Evolutionary conservation across 108 stramenopile species (phyloP).

Genomic region (Conticribra weissflogii): DNA sequence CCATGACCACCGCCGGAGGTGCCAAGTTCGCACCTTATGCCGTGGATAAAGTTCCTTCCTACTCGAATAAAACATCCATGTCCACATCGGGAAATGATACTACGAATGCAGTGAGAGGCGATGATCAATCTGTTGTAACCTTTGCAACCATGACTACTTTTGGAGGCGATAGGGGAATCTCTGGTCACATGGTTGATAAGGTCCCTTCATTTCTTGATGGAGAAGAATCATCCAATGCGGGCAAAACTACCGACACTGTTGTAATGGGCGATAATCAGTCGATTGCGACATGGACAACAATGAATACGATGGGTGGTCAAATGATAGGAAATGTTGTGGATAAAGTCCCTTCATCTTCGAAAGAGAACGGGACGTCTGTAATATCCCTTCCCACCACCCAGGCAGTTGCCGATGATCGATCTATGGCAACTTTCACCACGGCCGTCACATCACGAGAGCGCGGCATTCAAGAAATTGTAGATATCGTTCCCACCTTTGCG

Average conservation of each 20-base stretch:
- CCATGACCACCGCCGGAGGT: conserved; percentile 30
- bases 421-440: conserved; percentile 36
- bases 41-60: conserved; percentile 38
- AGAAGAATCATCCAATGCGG: background rate
- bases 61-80: conserved; percentile 2
- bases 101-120: conserved; percentile 33
- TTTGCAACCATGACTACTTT: conserved; percentile 48
- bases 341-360: conserved; percentile 19
- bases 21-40: conserved; percentile 11
- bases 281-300: conserved; percentile 40
- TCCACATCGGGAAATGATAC: conserved; percentile 42
- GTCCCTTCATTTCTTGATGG: conserved; percentile 30
- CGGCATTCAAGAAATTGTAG: conserved; percentile 44
- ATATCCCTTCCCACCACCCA: conserved; percentile 28
- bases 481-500: conserved; percentile 44
- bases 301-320: conserved; percentile 38
- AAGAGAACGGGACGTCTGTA: conserved; percentile 10
- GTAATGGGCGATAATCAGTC: conserved; percentile 37
- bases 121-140: conserved; percentile 51
- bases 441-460: conserved; percentile 24
- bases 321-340: conserved; percentile 45
- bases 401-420: conserved; percentile 35
- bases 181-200: conserved; percentile 34
- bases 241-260: conserved; percentile 24
- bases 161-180: conserved; percentile 21